Evolutionary conservation across 352 stramenopile species (phyloP).

Genomic region (Phytopythium cucurbitacearum): DNA sequence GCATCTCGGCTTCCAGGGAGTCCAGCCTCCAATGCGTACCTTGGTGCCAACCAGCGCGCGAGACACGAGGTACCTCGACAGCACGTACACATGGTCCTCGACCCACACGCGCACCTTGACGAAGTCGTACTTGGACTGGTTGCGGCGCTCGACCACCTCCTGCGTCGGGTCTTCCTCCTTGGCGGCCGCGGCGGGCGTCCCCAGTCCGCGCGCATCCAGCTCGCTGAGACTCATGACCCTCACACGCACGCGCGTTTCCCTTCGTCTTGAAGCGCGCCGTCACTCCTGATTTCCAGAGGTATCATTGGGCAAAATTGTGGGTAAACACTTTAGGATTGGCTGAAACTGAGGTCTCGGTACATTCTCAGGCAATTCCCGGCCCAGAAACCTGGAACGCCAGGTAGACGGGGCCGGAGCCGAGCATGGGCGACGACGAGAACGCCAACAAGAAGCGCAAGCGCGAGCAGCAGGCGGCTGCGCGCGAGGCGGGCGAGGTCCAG

Average conservation of each 20-base stretch:
- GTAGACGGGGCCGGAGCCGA: neutral
- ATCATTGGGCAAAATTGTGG: constrained; percentile 3
- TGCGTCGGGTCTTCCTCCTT: constrained; percentile 28
- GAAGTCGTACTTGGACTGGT: constrained; percentile 90
- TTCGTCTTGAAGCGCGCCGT: neutral
- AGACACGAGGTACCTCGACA: constrained; percentile 83
- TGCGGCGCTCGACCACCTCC: constrained; percentile 67
- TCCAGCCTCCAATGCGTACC: constrained; percentile 15
- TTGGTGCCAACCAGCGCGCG: constrained; percentile 83
- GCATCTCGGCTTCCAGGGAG: neutral
- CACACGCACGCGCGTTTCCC: neutral
- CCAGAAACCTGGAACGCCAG: neutral
- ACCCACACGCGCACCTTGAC: constrained; percentile 89
- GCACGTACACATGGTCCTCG: constrained; percentile 86
- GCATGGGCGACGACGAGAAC: constrained; percentile 22
- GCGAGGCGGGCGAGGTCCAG: constrained; percentile 3
- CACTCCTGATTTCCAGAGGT: too few species aligned
- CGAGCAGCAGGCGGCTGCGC: constrained; percentile 11
- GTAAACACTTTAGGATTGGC: neutral
- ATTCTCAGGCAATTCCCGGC: too few species aligned
- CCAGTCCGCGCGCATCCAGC: constrained; percentile 26
- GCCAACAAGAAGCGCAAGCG: constrained; percentile 38
- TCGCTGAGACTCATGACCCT: constrained; percentile 26
- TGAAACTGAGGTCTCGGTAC: neutral
- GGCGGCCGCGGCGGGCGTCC: constrained; percentile 26